Percentiles rank a stretch among this genome's conserved stretches.
Evolutionary conservation across 208 protist genomes (phyloP).

Genomic region (Crithidia sp.): DNA sequence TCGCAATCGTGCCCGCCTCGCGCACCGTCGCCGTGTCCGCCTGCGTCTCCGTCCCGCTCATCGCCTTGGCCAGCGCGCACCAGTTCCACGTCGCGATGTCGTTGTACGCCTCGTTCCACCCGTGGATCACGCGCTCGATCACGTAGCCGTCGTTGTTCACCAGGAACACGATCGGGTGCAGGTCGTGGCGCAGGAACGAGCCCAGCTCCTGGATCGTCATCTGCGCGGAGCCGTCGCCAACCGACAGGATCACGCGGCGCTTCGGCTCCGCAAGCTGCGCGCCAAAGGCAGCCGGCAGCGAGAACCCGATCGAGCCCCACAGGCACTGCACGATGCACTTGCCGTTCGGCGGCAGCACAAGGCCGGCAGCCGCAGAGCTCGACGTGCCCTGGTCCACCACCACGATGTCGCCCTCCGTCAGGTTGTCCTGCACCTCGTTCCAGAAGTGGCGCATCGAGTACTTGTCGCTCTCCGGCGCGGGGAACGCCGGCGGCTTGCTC

Average conservation of each 20-base stretch:
- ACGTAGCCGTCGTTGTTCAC: slow-evolving; percentile 63
- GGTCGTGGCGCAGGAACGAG: slow-evolving; percentile 40
- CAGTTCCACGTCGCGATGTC: slow-evolving; percentile 57
- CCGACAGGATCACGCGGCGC: slow-evolving; percentile 39
- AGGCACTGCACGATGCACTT: slow-evolving; percentile 34
- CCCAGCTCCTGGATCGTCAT: slow-evolving; percentile 57
- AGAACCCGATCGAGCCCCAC: slow-evolving; percentile 57
- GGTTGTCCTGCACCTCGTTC: slow-evolving; percentile 38
- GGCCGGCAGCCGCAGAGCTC: slow-evolving; percentile 31
- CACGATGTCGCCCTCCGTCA: slow-evolving; percentile 44
- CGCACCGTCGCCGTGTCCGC: too few relatives aligned
- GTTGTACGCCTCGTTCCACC: slow-evolving; percentile 55
- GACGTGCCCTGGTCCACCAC: slow-evolving; percentile 54
- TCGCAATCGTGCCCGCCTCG: too few relatives aligned
- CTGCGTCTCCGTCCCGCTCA: too few relatives aligned
- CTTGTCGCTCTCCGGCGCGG: slow-evolving; percentile 24
- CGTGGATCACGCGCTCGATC: slow-evolving; percentile 55
- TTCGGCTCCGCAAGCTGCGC: slow-evolving; percentile 46
- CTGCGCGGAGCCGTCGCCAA: slow-evolving; percentile 47
- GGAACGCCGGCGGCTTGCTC: slow-evolving; percentile 23
- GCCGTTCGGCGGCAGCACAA: slow-evolving; percentile 33
- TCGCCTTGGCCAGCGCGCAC: slow-evolving; percentile 34
- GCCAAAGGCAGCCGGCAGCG: slow-evolving; percentile 47
- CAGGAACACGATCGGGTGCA: slow-evolving; percentile 45
- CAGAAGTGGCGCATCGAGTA: slow-evolving; percentile 48